phyloP scores from a whole-genome alignment of 1,139 yeast genomes.

The Pichia sp. region DNA sequence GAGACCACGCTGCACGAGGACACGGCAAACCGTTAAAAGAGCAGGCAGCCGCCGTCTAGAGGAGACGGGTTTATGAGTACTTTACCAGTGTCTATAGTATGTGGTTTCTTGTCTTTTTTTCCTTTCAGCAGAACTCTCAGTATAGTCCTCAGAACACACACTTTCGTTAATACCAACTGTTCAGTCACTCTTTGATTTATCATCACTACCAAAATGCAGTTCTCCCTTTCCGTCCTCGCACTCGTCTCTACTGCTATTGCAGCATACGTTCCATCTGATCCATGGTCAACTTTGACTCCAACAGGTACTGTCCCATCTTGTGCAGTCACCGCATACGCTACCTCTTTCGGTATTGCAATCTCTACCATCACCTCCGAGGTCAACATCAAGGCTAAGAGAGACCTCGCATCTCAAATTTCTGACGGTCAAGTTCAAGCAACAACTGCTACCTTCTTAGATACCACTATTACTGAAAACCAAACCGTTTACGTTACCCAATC shows the following conservation, averaged over 20 bases:
- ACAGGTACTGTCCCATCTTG: conserved; percentile 40
- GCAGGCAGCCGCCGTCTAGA: no score
- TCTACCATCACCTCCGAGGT: conserved; percentile 38
- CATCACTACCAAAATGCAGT: conserved; percentile 20
- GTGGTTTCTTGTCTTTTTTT: not conserved
- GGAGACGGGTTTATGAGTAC: no score
- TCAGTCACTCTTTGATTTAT: not conserved
- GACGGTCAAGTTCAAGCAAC: conserved; percentile 28
- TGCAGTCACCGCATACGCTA: conserved; percentile 48
- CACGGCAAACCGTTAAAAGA: no score
- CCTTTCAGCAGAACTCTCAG: not conserved
- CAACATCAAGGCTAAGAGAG: conserved; percentile 26
- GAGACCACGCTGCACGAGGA: no score
- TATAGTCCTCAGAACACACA: not conserved
- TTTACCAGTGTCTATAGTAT: no score
- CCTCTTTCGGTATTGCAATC: conserved; percentile 62
- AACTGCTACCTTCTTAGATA: conserved; percentile 38
- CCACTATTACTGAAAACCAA: conserved; percentile 30
- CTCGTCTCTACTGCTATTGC: conserved; percentile 47
- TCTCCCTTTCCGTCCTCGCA: conserved; percentile 33
- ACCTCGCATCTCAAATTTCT: conserved; percentile 20
- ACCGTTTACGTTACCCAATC: conserved; percentile 16
- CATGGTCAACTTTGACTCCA: conserved; percentile 72
- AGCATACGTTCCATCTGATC: conserved; percentile 59
- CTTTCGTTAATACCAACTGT: conserved; percentile 1